These are phyloP conservation scores for Diaporthe destruens DNA, from an alignment of 2,329 filamentous ascomycete genomes.

Conservation along the genomic window DNA sequence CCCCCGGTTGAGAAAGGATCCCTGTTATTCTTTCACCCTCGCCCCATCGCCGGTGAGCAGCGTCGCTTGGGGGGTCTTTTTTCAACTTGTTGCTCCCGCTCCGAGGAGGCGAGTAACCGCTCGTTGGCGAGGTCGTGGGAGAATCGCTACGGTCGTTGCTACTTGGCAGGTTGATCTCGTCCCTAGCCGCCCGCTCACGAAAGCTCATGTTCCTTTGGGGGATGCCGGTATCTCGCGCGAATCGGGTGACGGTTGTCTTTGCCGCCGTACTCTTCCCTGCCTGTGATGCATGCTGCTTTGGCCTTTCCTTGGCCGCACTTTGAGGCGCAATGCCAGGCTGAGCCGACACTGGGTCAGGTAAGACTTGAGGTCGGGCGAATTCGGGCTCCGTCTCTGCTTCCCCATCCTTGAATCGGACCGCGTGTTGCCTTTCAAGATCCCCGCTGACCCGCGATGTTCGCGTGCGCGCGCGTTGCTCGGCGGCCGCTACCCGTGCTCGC, in stretches of 20 bases:
- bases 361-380: slow-evolving; percentile 44
- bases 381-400: slow-evolving; percentile 45
- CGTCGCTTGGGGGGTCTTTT: slow-evolving; percentile 69
- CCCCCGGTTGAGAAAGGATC: slow-evolving; percentile 4
- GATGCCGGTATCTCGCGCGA: slow-evolving; percentile 50
- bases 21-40: slow-evolving; percentile 56
- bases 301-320: slow-evolving; percentile 43
- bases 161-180: slow-evolving; percentile 54
- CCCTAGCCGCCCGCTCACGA: slow-evolving; percentile 67
- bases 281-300: slow-evolving; percentile 46
- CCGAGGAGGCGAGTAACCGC: slow-evolving; percentile 56
- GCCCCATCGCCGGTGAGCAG: slow-evolving; percentile 58
- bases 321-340: slow-evolving; percentile 47
- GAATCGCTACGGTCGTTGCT: slow-evolving; percentile 44
- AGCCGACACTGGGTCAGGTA: slow-evolving; percentile 45
- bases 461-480: slow-evolving; percentile 80
- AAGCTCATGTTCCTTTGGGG: slow-evolving; percentile 71
- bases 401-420: slow-evolving; percentile 51
- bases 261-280: slow-evolving; percentile 47
- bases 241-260: slow-evolving; percentile 44
- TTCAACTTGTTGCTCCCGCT: slow-evolving; percentile 70
- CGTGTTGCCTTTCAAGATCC: slow-evolving; percentile 47
- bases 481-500: slow-evolving; percentile 84
- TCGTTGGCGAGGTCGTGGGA: slow-evolving; percentile 49
- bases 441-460: slow-evolving; percentile 55